A percentile compares a stretch with the other conserved stretches of the same genome.
Evolutionary conservation across 2,329 filamentous ascomycete species (phyloP).

Genomic region (Spiromastix sp.): DNA sequence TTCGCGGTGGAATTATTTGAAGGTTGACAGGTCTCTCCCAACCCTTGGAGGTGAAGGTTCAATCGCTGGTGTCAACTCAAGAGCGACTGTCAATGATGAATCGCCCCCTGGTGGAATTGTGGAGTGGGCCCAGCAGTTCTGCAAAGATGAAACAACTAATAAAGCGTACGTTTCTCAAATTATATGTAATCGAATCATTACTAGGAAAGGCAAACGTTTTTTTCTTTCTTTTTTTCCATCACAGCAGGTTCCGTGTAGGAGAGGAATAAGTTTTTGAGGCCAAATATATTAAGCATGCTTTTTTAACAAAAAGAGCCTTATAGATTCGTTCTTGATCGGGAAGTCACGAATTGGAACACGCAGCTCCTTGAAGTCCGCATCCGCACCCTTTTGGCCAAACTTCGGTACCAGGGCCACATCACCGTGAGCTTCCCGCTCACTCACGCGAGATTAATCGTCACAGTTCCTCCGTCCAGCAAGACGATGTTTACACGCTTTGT

Average conservation of each 20-base stretch:
- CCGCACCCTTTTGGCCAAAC: constrained; percentile 2
- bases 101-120: not conserved
- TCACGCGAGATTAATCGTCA: too few relatives aligned
- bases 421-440: constrained; percentile 2
- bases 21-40: too few relatives aligned
- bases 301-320: too few relatives aligned
- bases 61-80: too few relatives aligned
- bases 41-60: too few relatives aligned
- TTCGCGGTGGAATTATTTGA: constrained; percentile 3
- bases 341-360: constrained; percentile 6
- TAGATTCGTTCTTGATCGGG: constrained; percentile 5
- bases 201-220: too few relatives aligned
- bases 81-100: too few relatives aligned
- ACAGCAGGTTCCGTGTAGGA: too few relatives aligned
- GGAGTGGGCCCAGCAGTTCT: constrained; percentile 2
- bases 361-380: constrained; percentile 4
- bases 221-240: too few relatives aligned
- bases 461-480: too few relatives aligned
- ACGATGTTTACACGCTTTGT: too few relatives aligned
- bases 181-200: not conserved
- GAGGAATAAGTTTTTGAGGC: not conserved
- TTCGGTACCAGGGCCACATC: constrained; percentile 4
- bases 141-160: constrained; percentile 2
- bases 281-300: too few relatives aligned
- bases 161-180: constrained; percentile 3